These are phyloP conservation scores for Kwoniella bestiolae DNA, from an alignment of 768 basidiomycete genomes.

Conservation along the genomic window DNA sequence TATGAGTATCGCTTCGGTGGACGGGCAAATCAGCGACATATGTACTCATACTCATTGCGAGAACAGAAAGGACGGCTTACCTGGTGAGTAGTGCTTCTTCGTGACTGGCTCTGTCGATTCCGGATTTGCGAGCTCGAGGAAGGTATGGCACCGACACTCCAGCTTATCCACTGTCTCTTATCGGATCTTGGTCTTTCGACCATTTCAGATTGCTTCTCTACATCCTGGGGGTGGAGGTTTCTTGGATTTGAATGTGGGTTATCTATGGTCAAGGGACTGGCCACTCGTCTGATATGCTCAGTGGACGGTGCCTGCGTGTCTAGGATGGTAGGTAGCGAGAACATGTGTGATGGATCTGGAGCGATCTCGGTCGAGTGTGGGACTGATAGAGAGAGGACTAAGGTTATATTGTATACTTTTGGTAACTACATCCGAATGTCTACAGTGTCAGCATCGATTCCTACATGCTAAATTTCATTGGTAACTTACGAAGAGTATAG, in stretches of 20 bases:
- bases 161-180: background rate
- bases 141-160: constrained; percentile 1
- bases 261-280: no score
- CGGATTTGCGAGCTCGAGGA: background rate
- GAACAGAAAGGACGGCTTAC: background rate
- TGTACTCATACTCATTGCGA: no score
- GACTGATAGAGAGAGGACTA: constrained; percentile 41
- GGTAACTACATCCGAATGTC: constrained; percentile 24
- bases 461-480: background rate
- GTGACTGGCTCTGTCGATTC: background rate
- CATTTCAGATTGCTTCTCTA: background rate
- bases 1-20: background rate
- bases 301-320: background rate
- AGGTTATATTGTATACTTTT: constrained; percentile 46
- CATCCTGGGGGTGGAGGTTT: background rate
- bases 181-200: background rate
- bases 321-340: constrained; percentile 26
- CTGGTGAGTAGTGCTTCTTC: background rate
- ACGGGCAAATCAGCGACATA: background rate
- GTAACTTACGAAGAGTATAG: constrained; percentile 35
- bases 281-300: background rate
- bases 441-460: background rate
- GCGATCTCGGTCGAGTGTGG: constrained; percentile 18
- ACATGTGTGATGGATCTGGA: constrained; percentile 15
- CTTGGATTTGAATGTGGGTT: background rate